Conservation (phyloP, 2,329 filamentous ascomycete genomes). For the Coniella vitis region DNA sequence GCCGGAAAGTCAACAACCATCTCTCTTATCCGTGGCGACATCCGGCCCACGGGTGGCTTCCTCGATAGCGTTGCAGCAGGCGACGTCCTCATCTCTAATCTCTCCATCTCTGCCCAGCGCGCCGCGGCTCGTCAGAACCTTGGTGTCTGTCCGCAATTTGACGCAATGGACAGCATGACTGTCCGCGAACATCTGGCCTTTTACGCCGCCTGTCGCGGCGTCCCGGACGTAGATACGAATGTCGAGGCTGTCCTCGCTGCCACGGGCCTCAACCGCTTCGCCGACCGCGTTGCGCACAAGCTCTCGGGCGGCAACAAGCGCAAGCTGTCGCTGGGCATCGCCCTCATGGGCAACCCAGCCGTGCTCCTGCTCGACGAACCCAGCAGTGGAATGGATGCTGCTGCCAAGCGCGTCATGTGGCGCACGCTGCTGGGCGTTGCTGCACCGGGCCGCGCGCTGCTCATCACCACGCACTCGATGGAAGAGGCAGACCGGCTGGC, state of each 20-base stretch:
- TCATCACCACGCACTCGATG: constrained; percentile 92
- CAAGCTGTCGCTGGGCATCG: constrained; percentile 85
- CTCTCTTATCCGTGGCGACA: constrained; percentile 81
- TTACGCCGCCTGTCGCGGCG: constrained; percentile 78
- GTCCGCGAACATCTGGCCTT: constrained; percentile 80
- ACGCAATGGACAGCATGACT: constrained; percentile 87
- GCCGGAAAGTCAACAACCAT: constrained; percentile 91
- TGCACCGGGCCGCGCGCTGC: constrained; percentile 68
- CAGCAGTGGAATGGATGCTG: constrained; percentile 81
- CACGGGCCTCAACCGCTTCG: constrained; percentile 68
- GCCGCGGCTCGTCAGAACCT: constrained; percentile 68
- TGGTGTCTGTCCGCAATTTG: constrained; percentile 86
- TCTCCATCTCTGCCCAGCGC: constrained; percentile 66
- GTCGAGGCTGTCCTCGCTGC: constrained; percentile 72
- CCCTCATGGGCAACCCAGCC: constrained; percentile 84
- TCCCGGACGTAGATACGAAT: constrained; percentile 68
- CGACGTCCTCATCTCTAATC: constrained; percentile 73
- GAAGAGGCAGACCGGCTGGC: constrained; percentile 90
- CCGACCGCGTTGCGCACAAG: constrained; percentile 66
- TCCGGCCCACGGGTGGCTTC: constrained; percentile 57
- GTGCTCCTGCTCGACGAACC: constrained; percentile 88
- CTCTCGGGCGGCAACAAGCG: constrained; percentile 88
- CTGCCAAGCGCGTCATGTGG: constrained; percentile 91
- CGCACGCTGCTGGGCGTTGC: constrained; percentile 57
- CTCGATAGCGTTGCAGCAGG: constrained; percentile 31